A percentile compares a stretch with the other conserved stretches of the same genome.
These are phyloP conservation scores for Ulota crispa DNA, from an alignment of 225 moss, liverwort and hornwort genomes.

Conservation along the genomic window DNA sequence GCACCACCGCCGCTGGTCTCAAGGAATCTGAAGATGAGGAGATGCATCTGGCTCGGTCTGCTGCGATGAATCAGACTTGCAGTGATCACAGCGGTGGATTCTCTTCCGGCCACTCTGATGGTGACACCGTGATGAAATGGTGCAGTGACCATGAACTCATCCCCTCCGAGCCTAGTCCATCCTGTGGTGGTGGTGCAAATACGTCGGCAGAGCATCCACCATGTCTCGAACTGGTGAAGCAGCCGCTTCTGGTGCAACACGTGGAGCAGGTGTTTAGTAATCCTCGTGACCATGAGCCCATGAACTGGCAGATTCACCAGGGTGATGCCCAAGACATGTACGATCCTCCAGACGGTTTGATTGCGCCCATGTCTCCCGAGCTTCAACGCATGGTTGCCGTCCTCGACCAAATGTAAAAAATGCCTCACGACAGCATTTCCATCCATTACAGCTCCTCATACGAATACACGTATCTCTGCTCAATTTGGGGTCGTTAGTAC, in stretches of 20 bases:
- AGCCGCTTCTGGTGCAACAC: neutral
- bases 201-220: slow-evolving; percentile 4
- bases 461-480: neutral
- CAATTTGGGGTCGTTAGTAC: neutral
- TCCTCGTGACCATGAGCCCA: slow-evolving; percentile 23
- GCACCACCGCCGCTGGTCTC: neutral
- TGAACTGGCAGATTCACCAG: slow-evolving; percentile 75
- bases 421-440: neutral
- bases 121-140: slow-evolving; percentile 69
- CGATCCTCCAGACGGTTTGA: slow-evolving; percentile 40
- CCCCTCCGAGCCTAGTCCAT: slow-evolving; percentile 22
- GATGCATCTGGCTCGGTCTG: slow-evolving; percentile 19
- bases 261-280: slow-evolving; percentile 24
- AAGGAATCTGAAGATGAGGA: slow-evolving; percentile 24
- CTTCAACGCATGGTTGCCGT: slow-evolving; percentile 78
- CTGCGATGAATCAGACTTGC: slow-evolving; percentile 24
- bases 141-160: slow-evolving; percentile 50
- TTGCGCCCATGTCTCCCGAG: slow-evolving; percentile 75
- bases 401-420: slow-evolving; percentile 61
- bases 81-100: slow-evolving; percentile 41
- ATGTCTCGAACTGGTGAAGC: slow-evolving; percentile 15
- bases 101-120: slow-evolving; percentile 47
- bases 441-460: neutral
- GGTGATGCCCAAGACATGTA: slow-evolving; percentile 61
- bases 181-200: neutral